phyloP scores from a whole-genome alignment of 345 rosid species.

The Abelmoschus esculentus region DNA sequence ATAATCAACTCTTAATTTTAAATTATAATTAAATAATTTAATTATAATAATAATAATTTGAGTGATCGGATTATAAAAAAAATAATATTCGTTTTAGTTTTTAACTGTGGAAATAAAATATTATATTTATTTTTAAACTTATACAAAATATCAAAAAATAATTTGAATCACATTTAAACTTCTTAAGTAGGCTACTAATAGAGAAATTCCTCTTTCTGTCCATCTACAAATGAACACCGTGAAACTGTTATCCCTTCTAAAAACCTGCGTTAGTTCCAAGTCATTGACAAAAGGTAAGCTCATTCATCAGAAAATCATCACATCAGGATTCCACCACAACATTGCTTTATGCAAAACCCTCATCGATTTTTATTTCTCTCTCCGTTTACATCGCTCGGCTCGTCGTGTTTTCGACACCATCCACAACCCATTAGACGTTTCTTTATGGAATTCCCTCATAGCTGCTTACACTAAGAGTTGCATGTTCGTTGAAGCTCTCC shows the following conservation, averaged over 20 bases:
- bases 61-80: too few species aligned
- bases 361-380: slow-evolving; percentile 47
- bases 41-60: too few species aligned
- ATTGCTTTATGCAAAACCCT: slow-evolving; percentile 44
- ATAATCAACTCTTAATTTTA: too few species aligned
- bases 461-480: slow-evolving; percentile 44
- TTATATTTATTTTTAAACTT: too few species aligned
- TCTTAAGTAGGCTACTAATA: too few species aligned
- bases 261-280: slow-evolving; percentile 27
- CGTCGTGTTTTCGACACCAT: slow-evolving; percentile 31
- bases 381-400: slow-evolving; percentile 34
- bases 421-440: slow-evolving; percentile 32
- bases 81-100: too few species aligned
- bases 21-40: too few species aligned
- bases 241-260: slow-evolving; percentile 28
- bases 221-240: slow-evolving; percentile 22
- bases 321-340: slow-evolving; percentile 37
- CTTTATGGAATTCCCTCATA: slow-evolving; percentile 54
- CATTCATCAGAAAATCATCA: slow-evolving; percentile 47
- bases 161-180: too few species aligned
- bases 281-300: slow-evolving; percentile 32
- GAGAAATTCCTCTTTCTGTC: background rate
- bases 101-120: too few species aligned
- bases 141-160: too few species aligned
- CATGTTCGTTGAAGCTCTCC: slow-evolving; percentile 46